Evolutionary conservation across 257 asterid species (phyloP).

Genomic region (Solanum etuberosum): DNA sequence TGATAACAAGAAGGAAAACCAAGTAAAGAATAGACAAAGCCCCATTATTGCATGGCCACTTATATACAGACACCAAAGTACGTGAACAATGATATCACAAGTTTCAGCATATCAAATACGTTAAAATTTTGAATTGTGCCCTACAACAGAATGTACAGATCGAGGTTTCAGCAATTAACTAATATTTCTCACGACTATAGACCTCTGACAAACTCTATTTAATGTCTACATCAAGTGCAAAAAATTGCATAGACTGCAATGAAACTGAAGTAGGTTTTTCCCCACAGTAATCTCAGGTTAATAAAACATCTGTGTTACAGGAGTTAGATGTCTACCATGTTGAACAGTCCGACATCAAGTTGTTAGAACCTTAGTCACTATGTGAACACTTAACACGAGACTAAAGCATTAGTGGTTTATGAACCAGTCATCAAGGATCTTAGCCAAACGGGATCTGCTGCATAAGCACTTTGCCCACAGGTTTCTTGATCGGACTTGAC

Average conservation of each 20-base stretch:
- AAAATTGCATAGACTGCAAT: not conserved
- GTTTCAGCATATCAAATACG: not conserved
- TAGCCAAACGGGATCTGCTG: not conserved
- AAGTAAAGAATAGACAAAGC: not conserved
- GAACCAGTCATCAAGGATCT: not conserved
- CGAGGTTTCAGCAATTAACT: not conserved
- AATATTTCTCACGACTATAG: not conserved
- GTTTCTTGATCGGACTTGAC: not conserved
- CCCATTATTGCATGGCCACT: not conserved
- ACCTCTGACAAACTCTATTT: not conserved
- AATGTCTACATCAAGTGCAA: not conserved
- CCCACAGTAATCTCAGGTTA: not conserved
- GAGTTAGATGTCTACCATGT: not conserved
- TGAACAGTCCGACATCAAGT: not conserved
- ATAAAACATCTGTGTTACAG: not conserved
- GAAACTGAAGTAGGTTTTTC: not conserved
- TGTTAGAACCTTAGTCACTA: not conserved
- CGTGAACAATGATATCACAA: not conserved
- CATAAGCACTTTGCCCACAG: not conserved
- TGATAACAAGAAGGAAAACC: slow-evolving; percentile 13
- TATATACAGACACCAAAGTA: not conserved
- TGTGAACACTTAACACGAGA: not conserved
- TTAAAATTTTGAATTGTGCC: not conserved
- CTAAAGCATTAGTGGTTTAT: not conserved
- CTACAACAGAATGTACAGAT: not conserved